Evolutionary conservation across 768 basidiomycete species (phyloP).

Genomic region (Goffeauzyma gilvescens): DNA sequence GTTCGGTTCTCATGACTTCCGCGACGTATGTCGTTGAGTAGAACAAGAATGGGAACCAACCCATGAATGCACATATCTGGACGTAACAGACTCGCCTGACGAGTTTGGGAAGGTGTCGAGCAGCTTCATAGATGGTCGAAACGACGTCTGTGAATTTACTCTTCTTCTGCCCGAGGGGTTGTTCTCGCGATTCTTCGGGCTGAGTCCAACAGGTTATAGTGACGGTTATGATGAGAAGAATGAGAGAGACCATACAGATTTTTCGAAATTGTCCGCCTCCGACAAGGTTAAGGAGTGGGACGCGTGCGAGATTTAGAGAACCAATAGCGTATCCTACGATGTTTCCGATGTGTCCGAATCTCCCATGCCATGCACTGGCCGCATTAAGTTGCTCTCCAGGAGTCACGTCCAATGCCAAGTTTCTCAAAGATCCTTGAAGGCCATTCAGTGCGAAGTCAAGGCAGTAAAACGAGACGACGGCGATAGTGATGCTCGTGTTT

Average conservation of each 20-base stretch:
- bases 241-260: slow-evolving; percentile 69
- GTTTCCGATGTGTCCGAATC: slow-evolving; percentile 93
- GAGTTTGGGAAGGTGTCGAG: slow-evolving; percentile 57
- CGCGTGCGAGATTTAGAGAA: slow-evolving; percentile 55
- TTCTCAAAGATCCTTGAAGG: slow-evolving; percentile 61
- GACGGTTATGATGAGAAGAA: slow-evolving; percentile 61
- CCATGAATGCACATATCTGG: slow-evolving; percentile 91
- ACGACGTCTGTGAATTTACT: slow-evolving; percentile 56
- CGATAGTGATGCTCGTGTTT: slow-evolving; percentile 60
- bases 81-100: slow-evolving; percentile 79
- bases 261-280: slow-evolving; percentile 91
- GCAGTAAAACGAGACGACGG: slow-evolving; percentile 74
- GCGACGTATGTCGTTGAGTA: slow-evolving; percentile 78
- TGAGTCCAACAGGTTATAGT: slow-evolving; percentile 74
- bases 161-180: slow-evolving; percentile 29
- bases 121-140: slow-evolving; percentile 54
- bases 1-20: slow-evolving; percentile 74
- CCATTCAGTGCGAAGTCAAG: slow-evolving; percentile 94
- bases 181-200: slow-evolving; percentile 43
- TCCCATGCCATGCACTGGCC: slow-evolving; percentile 95
- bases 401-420: slow-evolving; percentile 77
- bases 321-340: slow-evolving; percentile 87
- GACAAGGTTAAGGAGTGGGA: slow-evolving; percentile 57
- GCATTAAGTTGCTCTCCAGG: slow-evolving; percentile 73
- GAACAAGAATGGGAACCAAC: slow-evolving; percentile 94